phyloP scores from a whole-genome alignment of 768 basidiomycete genomes.

The Boletellus sp. region DNA sequence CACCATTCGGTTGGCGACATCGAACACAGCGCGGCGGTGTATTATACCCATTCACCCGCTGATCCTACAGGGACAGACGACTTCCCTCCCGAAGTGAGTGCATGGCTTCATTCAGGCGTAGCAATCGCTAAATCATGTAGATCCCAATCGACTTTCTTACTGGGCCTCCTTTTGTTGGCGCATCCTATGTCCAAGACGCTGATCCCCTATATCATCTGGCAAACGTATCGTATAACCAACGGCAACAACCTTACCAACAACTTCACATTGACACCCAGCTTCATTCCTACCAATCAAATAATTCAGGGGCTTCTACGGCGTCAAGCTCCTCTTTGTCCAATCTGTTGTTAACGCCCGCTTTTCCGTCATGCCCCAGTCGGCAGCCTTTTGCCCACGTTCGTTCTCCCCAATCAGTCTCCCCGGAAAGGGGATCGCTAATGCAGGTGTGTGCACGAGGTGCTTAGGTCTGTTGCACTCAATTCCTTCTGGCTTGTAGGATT shows the following conservation, averaged over 20 bases:
- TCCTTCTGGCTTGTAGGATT: constrained; percentile 10
- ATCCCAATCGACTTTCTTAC: background rate
- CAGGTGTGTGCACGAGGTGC: constrained; percentile 7
- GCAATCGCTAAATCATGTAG: constrained; percentile 10
- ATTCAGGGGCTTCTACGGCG: constrained; percentile 15
- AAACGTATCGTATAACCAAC: background rate
- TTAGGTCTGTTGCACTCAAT: background rate
- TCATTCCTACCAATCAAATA: background rate
- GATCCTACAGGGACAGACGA: background rate
- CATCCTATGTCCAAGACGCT: background rate
- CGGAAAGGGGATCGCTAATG: constrained; percentile 1
- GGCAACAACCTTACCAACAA: constrained; percentile 5
- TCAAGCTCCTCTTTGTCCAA: constrained; percentile 9
- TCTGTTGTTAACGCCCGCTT: constrained; percentile 9
- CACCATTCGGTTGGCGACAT: background rate
- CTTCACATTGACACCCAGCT: constrained; percentile 23
- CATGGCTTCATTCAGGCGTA: background rate
- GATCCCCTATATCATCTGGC: background rate
- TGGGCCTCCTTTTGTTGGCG: background rate
- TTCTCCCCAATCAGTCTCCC: constrained; percentile 11
- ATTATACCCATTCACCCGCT: background rate
- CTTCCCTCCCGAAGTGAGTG: constrained; percentile 13
- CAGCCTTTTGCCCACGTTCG: constrained; percentile 4
- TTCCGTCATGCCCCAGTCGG: background rate
- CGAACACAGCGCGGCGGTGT: background rate